A percentile compares a stretch with the other conserved stretches of the same genome.
These are phyloP conservation scores for Jamesozyma gamospora DNA, from an alignment of 805 yeast species.

Conservation along the genomic window DNA sequence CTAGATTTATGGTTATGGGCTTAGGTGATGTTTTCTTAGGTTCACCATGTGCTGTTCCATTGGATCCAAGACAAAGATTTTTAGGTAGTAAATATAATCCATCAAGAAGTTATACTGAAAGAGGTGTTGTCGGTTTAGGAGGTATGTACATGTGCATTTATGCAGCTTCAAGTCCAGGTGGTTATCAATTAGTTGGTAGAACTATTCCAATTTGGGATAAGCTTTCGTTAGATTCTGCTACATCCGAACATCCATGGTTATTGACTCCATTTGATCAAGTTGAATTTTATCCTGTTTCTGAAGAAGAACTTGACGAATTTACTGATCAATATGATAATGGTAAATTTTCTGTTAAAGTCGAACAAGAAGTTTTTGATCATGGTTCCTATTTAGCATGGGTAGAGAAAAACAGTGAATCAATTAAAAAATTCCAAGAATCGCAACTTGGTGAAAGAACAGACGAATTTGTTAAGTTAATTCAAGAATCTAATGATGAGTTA, in stretches of 20 bases:
- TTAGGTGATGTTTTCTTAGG: constrained; percentile 96
- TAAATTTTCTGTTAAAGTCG: constrained; percentile 60
- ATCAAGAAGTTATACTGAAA: constrained; percentile 89
- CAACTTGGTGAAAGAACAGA: constrained; percentile 78
- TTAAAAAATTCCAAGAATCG: constrained; percentile 51
- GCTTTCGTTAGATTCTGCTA: constrained; percentile 61
- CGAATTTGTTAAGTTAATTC: constrained; percentile 77
- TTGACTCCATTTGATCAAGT: constrained; percentile 88
- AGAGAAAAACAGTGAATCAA: constrained; percentile 59
- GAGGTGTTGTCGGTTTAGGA: constrained; percentile 96
- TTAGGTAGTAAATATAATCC: constrained; percentile 94
- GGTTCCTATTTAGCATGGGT: constrained; percentile 71
- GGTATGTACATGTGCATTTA: constrained; percentile 99
- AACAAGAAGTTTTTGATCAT: constrained; percentile 75
- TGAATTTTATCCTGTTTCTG: constrained; percentile 86
- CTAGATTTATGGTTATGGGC: constrained; percentile 86
- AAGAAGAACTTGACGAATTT: constrained; percentile 63
- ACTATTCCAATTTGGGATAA: constrained; percentile 98
- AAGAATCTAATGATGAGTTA: constrained; percentile 67
- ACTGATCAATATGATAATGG: constrained; percentile 76
- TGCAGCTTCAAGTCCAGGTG: constrained; percentile 98
- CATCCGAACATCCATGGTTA: constrained; percentile 72
- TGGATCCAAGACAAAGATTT: constrained; percentile 91
- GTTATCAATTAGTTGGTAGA: constrained; percentile 92
- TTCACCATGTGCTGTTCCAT: constrained; percentile 97